Conservation (phyloP, 257 asterid species). For the Plectranthus barbatus region DNA sequence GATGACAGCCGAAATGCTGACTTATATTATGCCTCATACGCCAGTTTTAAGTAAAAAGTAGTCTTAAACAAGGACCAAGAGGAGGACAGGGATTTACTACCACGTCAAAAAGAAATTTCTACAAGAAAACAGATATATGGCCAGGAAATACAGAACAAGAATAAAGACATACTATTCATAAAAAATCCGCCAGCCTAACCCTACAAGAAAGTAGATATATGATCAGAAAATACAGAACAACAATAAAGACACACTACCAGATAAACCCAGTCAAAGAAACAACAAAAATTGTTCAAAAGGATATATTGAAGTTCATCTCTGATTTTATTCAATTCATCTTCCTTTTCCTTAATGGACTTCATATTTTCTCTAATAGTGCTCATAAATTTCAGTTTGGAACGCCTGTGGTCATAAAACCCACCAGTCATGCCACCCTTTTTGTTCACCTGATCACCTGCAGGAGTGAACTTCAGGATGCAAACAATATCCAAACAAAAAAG, state of each 20-base stretch:
- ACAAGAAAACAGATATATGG: slow-evolving; percentile 1
- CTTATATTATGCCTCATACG: background rate
- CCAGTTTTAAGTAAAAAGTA: background rate
- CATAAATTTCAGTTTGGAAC: slow-evolving; percentile 80
- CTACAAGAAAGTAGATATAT: background rate
- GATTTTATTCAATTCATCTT: slow-evolving; percentile 52
- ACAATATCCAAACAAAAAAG: slow-evolving; percentile 6
- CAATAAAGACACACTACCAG: slow-evolving; percentile 1
- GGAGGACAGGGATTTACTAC: background rate
- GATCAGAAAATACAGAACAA: slow-evolving; percentile 13
- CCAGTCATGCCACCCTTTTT: slow-evolving; percentile 99
- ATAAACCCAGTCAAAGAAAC: background rate
- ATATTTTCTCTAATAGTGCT: slow-evolving; percentile 56
- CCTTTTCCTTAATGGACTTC: slow-evolving; percentile 41
- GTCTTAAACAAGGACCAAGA: background rate
- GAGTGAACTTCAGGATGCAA: slow-evolving; percentile 9
- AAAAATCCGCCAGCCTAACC: too few species aligned
- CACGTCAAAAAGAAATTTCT: background rate
- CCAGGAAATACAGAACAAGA: slow-evolving; percentile 12
- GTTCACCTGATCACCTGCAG: slow-evolving; percentile 96
- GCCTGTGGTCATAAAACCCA: slow-evolving; percentile 88
- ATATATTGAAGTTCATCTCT: slow-evolving; percentile 73
- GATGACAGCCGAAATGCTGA: background rate
- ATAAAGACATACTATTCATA: too few species aligned
- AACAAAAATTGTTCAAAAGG: slow-evolving; percentile 35